A percentile compares a stretch with the other conserved stretches of the same genome.
Evolutionary conservation across 345 rosid species (phyloP).

Genomic region (Lepidium aucheri): DNA sequence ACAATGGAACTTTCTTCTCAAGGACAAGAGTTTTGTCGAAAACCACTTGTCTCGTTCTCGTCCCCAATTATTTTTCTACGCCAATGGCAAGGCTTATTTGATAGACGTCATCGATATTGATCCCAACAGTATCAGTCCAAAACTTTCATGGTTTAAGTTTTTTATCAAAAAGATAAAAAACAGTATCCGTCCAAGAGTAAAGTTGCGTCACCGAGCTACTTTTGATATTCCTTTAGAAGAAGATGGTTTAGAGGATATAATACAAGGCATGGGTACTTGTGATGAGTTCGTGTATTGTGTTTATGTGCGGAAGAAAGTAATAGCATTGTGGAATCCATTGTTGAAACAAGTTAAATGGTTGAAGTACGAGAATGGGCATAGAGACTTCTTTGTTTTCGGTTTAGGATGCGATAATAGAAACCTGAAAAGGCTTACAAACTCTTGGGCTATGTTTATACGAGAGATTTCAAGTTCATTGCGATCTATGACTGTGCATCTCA

Average conservation of each 20-base stretch:
- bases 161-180: too few species aligned
- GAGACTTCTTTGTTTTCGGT: neutral
- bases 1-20: neutral
- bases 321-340: neutral
- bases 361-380: neutral
- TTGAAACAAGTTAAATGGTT: neutral
- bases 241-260: too few species aligned
- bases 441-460: too few species aligned
- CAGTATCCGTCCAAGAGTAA: neutral
- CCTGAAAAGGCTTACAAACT: too few species aligned
- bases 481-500: constrained; percentile 1
- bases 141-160: too few species aligned
- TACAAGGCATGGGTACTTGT: too few species aligned
- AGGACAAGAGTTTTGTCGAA: neutral
- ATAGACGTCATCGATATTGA: too few species aligned
- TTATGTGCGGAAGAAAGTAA: neutral
- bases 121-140: neutral
- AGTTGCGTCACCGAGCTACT: neutral
- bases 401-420: neutral
- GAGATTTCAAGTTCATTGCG: neutral
- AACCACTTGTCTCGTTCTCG: neutral
- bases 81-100: neutral
- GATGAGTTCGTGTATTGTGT: neutral
- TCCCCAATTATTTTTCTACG: neutral
- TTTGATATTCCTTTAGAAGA: neutral